Conservation (phyloP, 164 flowering plant genomes). For the Buxus sempervirens region DNA sequence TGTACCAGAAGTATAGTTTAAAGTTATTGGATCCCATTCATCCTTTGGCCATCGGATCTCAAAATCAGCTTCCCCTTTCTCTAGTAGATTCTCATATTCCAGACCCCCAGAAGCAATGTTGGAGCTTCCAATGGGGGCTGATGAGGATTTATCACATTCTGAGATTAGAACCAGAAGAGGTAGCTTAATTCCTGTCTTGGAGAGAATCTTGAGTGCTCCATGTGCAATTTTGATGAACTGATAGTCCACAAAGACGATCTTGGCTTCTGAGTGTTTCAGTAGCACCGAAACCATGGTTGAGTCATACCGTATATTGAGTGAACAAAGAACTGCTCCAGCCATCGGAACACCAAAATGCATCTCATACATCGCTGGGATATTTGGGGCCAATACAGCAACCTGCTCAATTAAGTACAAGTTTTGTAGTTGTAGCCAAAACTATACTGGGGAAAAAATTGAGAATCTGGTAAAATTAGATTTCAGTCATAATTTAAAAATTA, state of each 20-base stretch:
- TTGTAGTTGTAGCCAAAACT: too few relatives aligned
- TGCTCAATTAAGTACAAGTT: slow-evolving; percentile 18
- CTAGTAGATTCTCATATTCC: slow-evolving; percentile 47
- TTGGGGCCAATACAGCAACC: slow-evolving; percentile 63
- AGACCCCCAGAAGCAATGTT: slow-evolving; percentile 1
- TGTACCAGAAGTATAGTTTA: slow-evolving; percentile 82
- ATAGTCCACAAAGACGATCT: slow-evolving; percentile 55
- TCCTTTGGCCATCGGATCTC: slow-evolving; percentile 46
- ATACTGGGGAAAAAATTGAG: background rate
- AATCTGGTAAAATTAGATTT: background rate
- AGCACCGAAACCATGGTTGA: slow-evolving; percentile 46
- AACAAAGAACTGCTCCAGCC: slow-evolving; percentile 67
- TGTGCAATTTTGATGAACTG: slow-evolving; percentile 41
- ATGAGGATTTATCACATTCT: slow-evolving; percentile 24
- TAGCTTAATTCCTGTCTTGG: slow-evolving; percentile 16
- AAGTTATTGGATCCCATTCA: slow-evolving; percentile 65
- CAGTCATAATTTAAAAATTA: too few relatives aligned
- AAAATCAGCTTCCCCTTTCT: slow-evolving; percentile 37
- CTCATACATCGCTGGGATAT: slow-evolving; percentile 74
- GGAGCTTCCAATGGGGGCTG: background rate
- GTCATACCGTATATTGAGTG: slow-evolving; percentile 57
- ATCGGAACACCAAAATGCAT: slow-evolving; percentile 76
- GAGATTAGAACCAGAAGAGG: slow-evolving; percentile 43
- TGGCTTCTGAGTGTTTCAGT: slow-evolving; percentile 57
- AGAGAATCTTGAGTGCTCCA: slow-evolving; percentile 35